A percentile compares a stretch with the other conserved stretches of the same genome.
Evolutionary conservation across 495 filamentous ascomycete species (phyloP).

Genomic region (Immersiella caudata): DNA sequence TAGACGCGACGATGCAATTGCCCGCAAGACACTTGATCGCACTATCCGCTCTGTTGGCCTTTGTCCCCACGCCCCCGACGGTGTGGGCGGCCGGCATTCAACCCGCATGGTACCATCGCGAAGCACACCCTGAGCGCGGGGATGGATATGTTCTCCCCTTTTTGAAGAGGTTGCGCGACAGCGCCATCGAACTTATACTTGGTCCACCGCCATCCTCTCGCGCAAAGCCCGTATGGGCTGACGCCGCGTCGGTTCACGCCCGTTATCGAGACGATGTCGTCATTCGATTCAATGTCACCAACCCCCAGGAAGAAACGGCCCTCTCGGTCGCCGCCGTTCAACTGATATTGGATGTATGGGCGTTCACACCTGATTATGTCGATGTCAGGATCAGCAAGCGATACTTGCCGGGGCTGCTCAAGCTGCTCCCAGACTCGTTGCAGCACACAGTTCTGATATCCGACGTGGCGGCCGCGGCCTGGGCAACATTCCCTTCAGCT

Average conservation of each 20-base stretch:
- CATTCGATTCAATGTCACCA: constrained; percentile 79
- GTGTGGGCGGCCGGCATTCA: constrained; percentile 27
- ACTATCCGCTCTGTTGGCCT: constrained; percentile 26
- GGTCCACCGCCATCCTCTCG: constrained; percentile 45
- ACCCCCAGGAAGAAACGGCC: constrained; percentile 67
- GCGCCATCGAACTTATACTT: constrained; percentile 66
- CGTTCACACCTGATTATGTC: constrained; percentile 77
- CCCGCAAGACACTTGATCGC: constrained; percentile 16
- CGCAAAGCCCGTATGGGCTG: constrained; percentile 33
- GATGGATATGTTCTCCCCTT: constrained; percentile 38
- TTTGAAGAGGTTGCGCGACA: constrained; percentile 64
- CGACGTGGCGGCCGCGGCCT: constrained; percentile 76
- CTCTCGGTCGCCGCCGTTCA: constrained; percentile 73
- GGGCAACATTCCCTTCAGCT: constrained; percentile 70
- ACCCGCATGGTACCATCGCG: constrained; percentile 19
- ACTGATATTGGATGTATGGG: constrained; percentile 89
- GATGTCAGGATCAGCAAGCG: constrained; percentile 81
- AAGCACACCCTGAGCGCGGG: constrained; percentile 10
- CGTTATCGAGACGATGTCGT: constrained; percentile 84
- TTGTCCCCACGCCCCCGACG: constrained; percentile 31
- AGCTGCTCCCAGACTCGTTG: constrained; percentile 74
- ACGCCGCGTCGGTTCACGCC: constrained; percentile 55
- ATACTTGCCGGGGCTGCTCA: constrained; percentile 80
- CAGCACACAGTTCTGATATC: constrained; percentile 80
- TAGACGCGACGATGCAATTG: constrained; percentile 36